These are phyloP conservation scores for Cytospora paraplurivora DNA, from an alignment of 2,329 filamentous ascomycete genomes.

Conservation along the genomic window DNA sequence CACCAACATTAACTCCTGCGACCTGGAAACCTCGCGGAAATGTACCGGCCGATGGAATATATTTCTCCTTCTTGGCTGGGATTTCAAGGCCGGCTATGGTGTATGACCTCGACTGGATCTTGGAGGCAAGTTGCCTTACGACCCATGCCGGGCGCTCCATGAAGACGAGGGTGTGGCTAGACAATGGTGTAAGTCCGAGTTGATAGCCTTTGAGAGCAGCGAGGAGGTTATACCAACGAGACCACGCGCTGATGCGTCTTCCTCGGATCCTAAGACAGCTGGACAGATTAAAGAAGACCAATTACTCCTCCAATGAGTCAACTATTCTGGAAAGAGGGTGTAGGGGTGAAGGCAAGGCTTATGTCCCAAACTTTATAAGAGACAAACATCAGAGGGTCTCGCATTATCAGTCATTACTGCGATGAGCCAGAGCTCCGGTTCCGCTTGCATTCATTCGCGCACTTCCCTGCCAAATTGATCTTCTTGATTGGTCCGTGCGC, in stretches of 20 bases:
- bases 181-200: not conserved
- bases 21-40: constrained; percentile 91
- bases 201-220: not conserved
- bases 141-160: constrained; percentile 28
- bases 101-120: constrained; percentile 34
- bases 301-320: not conserved
- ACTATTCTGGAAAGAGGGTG: not conserved
- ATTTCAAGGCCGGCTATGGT: constrained; percentile 42
- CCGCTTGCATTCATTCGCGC: constrained; percentile 11
- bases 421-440: constrained; percentile 24
- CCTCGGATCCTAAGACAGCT: not conserved
- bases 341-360: not conserved
- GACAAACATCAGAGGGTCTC: constrained; percentile 1
- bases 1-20: constrained; percentile 85
- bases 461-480: constrained; percentile 10
- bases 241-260: constrained; percentile 4
- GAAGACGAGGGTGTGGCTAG: constrained; percentile 1
- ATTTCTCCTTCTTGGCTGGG: constrained; percentile 83
- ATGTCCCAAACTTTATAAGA: not conserved
- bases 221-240: not conserved
- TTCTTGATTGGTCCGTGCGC: constrained; percentile 21
- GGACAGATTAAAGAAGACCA: not conserved
- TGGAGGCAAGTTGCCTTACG: constrained; percentile 29
- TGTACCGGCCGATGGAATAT: constrained; percentile 79
- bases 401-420: not conserved